These are phyloP conservation scores for Paralagenidium karlingii DNA, from an alignment of 352 stramenopile species.

Conservation along the genomic window DNA sequence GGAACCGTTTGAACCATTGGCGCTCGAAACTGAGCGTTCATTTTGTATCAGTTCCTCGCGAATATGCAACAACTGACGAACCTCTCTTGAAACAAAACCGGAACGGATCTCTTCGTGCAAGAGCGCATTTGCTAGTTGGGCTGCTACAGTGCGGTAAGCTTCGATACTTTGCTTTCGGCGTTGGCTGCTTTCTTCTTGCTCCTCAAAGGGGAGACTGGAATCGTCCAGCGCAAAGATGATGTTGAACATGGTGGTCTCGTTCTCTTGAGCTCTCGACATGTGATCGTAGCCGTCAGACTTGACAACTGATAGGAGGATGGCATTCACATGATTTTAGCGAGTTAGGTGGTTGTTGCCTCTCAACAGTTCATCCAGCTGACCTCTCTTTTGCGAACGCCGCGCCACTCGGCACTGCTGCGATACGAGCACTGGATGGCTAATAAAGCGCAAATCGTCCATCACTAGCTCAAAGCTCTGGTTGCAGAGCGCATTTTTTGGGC, in stretches of 20 bases:
- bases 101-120: slow-evolving; percentile 72
- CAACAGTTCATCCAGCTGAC: too few species aligned
- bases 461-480: slow-evolving; percentile 82
- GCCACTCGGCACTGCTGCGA: slow-evolving; percentile 14
- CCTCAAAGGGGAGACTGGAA: slow-evolving; percentile 18
- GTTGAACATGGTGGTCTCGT: slow-evolving; percentile 83
- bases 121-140: slow-evolving; percentile 64
- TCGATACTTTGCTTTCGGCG: slow-evolving; percentile 24
- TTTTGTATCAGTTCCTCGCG: slow-evolving; percentile 69
- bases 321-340: too few species aligned
- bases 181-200: slow-evolving; percentile 17
- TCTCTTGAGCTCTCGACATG: slow-evolving; percentile 6
- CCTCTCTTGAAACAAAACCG: slow-evolving; percentile 67
- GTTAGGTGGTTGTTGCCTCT: too few species aligned
- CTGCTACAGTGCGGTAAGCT: slow-evolving; percentile 48
- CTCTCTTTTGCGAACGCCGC: slow-evolving; percentile 4
- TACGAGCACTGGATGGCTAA: slow-evolving; percentile 77
- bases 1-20: slow-evolving; percentile 3
- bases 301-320: too few species aligned
- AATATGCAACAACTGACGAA: slow-evolving; percentile 61
- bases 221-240: slow-evolving; percentile 64
- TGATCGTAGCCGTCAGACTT: background rate
- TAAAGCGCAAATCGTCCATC: slow-evolving; percentile 77
- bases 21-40: slow-evolving; percentile 22
- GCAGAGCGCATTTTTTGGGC: slow-evolving; percentile 78